Evolutionary conservation across 805 yeast species (phyloP), one percentile per base, ranked within the genome.

Genomic region (Zygosaccharomyces pseudorouxii): DNA sequence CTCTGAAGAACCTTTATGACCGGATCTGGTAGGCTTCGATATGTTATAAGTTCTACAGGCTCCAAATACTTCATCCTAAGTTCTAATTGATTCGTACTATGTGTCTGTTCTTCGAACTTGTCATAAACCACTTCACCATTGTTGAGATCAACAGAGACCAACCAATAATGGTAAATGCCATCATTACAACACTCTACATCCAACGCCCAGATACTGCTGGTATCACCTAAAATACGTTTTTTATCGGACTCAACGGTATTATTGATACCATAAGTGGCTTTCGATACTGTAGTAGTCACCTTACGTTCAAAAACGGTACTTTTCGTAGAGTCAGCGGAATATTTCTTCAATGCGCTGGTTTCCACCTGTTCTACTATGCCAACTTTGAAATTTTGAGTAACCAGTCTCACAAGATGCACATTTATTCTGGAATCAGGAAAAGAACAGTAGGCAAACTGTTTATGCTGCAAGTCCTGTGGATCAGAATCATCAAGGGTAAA

Each of bases 281-380:
- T 77, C 0, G 97, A 88, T 62, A 83, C 88, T 0, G 88, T 81
- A 7, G 81, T 78, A 0, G 90, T 77, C 5, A 93, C 67, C 52
- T 79, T 69, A 41, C 98, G 71, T 45, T 77, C 77, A 66, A 92
- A 87, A 1, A 89, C 75, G 22, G 74, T 72, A 27, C 75, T 69
- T 47, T 77, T 78, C 51, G 77, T 82, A 4, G 77, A 65, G 20
- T 38, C 54, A 7, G 48, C 23, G 4, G 57, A 47, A 12, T 68
- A 69, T 5, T 77, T 74, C 58, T 87, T 87, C 11, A 87, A 72
- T 0, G 89, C 88, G 2, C 89, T 83, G 0, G 92, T 80, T 61
- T 92, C 97, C 4, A 79, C 70, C 60, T 93, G 98, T 59, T 84
- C 84, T 0, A 90, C 93, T 1, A 93, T 80, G 0, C 95, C 98